phyloP scores from a whole-genome alignment of 2,329 filamentous ascomycete species.

The Claviceps digitariae region DNA sequence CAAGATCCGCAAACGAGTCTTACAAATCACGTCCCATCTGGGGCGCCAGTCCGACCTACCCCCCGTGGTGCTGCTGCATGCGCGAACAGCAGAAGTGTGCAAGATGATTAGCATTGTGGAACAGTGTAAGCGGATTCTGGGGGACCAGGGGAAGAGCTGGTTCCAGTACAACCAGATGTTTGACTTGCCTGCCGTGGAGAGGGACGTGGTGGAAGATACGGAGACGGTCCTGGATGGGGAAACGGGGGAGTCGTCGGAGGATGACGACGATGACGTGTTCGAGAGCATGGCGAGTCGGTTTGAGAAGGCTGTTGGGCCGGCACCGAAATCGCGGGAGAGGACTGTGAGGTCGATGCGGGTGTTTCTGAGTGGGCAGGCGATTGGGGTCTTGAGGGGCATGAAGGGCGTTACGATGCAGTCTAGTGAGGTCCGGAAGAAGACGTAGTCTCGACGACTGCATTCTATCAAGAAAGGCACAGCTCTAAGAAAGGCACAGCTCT shows the following conservation, averaged over 20 bases:
- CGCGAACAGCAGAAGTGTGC: constrained; percentile 35
- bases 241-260: constrained; percentile 17
- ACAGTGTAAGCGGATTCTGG: constrained; percentile 45
- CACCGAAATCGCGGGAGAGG: constrained; percentile 26
- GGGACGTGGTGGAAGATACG: constrained; percentile 28
- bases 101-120: constrained; percentile 59
- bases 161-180: constrained; percentile 46
- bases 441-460: not conserved
- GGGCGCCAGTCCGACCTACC: constrained; percentile 10
- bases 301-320: constrained; percentile 36
- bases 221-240: constrained; percentile 25
- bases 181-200: constrained; percentile 24
- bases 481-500: not conserved
- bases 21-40: constrained; percentile 31
- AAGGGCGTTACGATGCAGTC: constrained; percentile 34
- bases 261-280: constrained; percentile 33
- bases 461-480: not conserved
- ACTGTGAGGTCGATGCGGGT: constrained; percentile 43
- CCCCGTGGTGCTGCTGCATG: constrained; percentile 34
- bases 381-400: constrained; percentile 41
- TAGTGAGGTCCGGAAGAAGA: constrained; percentile 15
- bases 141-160: constrained; percentile 31
- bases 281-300: constrained; percentile 45
- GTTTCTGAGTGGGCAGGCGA: constrained; percentile 39
- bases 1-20: constrained; percentile 42